Evolutionary conservation across 1,284 basidiomycete species (phyloP), one percentile per base, ranked within the genome.

Genomic region (Naganishia albida): DNA sequence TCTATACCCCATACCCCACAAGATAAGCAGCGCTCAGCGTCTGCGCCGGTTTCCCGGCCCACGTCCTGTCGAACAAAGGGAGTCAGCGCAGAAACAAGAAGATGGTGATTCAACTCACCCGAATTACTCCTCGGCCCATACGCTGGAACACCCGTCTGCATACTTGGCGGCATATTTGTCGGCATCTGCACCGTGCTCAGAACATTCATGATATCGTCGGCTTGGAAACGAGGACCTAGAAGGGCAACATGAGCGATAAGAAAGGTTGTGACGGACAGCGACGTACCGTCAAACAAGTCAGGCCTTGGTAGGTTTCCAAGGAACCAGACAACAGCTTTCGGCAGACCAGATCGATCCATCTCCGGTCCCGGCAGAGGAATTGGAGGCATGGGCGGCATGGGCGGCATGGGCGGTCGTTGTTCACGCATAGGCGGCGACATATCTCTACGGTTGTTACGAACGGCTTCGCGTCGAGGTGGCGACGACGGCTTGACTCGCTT

Each of bases 161-260:
- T 34, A 34, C 10, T 34, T 12, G 54, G 54, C 25, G 46, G 10
- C 20, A n/a, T 60, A 50, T 60, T 34, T 13, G 46, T 39, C 38
- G 46, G 57, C 38, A 60, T 40, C n/a, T 64, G 51, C 44, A 78
- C 73, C 46, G 71, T 73, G 23, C 56, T 63, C 68, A 79, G 75
- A 13, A 91, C 74, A 68, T 87, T 87, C 84, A 94, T 87, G 39
- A 93, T 81, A 76, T 93, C 91, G 55, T 93, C 91, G 2, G 88
- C 88, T 62, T 89, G 84, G 81, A 93, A 93, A 42, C 91, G 83
- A 18, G 91, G 91, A 2, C 91, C 91, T 92, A 63, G 1, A 13
- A 2, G 25, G 43, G 43, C n/a, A n/a, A 38, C 30, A 10, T 16
- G 18, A 44, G 18, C 26, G 20, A 20, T 7, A 23, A n/a, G 26